Conservation (phyloP, 768 basidiomycete genomes). For the Strobilomyces confusus region DNA sequence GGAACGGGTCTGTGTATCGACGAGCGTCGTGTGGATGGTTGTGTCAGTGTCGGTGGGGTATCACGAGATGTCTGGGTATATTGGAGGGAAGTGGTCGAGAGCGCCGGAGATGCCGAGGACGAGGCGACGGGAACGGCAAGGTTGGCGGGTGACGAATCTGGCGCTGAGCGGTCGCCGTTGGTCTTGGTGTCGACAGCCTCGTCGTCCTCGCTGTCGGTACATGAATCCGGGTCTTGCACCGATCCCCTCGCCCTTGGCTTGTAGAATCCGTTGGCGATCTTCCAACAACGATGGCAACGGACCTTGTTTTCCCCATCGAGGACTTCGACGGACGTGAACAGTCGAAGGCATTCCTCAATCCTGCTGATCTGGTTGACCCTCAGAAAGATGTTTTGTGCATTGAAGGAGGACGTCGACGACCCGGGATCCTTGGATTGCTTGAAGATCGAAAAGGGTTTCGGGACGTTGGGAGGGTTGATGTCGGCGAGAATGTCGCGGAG, state of each 20-base stretch:
- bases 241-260: constrained; percentile 25
- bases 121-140: constrained; percentile 6
- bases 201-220: constrained; percentile 33
- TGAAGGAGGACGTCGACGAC: constrained; percentile 13
- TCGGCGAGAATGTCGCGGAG: constrained; percentile 68
- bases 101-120: constrained; percentile 15
- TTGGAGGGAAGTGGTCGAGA: constrained; percentile 39
- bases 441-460: constrained; percentile 49
- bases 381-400: constrained; percentile 25
- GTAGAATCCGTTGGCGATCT: constrained; percentile 71
- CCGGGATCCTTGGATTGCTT: constrained; percentile 33
- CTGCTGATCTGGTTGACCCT: constrained; percentile 26
- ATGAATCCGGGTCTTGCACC: constrained; percentile 26
- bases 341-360: constrained; percentile 69
- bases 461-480: constrained; percentile 39
- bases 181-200: constrained; percentile 20
- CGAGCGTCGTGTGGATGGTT: constrained; percentile 4
- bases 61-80: constrained; percentile 28
- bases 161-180: constrained; percentile 12
- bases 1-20: constrained; percentile 19
- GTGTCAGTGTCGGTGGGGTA: constrained; percentile 17
- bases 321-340: constrained; percentile 92
- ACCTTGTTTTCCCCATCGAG: constrained; percentile 94
- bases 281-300: constrained; percentile 93
- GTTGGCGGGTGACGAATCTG: constrained; percentile 28